Evolutionary conservation across 73 alveolate genomes (phyloP), one percentile per base, ranked within the genome.

Genomic region (Uronychia binucleata): DNA sequence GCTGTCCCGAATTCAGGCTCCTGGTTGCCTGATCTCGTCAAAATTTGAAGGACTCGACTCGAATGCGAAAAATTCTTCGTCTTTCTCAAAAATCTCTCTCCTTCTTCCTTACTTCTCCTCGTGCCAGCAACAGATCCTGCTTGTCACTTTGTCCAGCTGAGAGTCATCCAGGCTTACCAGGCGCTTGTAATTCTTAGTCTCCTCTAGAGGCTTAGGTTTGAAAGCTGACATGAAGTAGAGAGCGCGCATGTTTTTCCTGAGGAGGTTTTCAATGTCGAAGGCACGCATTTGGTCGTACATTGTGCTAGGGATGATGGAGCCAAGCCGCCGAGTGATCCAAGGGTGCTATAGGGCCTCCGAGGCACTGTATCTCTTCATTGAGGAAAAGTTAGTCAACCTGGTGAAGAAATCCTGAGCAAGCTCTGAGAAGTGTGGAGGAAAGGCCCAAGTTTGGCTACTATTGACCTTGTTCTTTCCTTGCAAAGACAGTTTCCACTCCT

Each of bases 291-390:
- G 77, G 29, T 93, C 97, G 34, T 84, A 80, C 58, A 93, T 75
- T 31, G 93, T 93, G 59, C 84, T 77, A 78, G 97, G 97, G 84
- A 93, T 93, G 60, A 85, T 77, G 34, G 83, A 11, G 28, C 79
- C 74, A 75, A 88, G 80, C 29, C 46, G 77, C 74, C 97, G 75
- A 28, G 92, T 85, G 35, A 93, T 93, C 97, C 97, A 93, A 32
- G 97, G 97, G 82, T 93, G 97, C 78, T 86, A 75, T 46, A 93
- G 81, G 26, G 94, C 93, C 33, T 90, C 93, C 59, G 78, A 77
- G 59, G 94, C 93, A 60, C 89, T 81, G 82, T 93, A 93, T 84
- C 97, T 80, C 78, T 89, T 76, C 78, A 88, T 83, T 28, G 92
- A 88, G 46, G 81, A 87, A 87, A 82, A 90, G 75, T 90, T 93